Evolutionary conservation across 805 yeast genomes (phyloP).

Genomic region (Lachancea nothofagi): DNA sequence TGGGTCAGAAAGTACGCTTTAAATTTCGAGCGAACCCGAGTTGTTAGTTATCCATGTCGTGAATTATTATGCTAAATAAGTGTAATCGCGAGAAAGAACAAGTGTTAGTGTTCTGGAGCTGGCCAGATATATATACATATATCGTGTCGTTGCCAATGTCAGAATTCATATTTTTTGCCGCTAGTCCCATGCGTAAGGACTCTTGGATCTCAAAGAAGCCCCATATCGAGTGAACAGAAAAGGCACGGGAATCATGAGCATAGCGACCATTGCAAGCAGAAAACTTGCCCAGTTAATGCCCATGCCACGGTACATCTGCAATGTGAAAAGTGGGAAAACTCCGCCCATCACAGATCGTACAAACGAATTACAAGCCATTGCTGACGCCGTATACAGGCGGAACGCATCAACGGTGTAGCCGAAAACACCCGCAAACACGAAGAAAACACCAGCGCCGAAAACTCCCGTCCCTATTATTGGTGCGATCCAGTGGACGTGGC

Average conservation of each 20-base stretch:
- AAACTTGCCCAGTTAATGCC: slow-evolving; percentile 57
- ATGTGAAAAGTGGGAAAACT: slow-evolving; percentile 51
- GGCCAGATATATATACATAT: too few species aligned
- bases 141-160: too few species aligned
- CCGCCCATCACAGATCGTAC: slow-evolving; percentile 52
- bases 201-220: slow-evolving; percentile 38
- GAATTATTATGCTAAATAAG: too few species aligned
- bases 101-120: too few species aligned
- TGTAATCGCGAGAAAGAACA: too few species aligned
- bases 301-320: slow-evolving; percentile 49
- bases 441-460: slow-evolving; percentile 63
- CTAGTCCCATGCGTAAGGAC: slow-evolving; percentile 42
- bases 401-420: slow-evolving; percentile 63
- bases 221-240: slow-evolving; percentile 49
- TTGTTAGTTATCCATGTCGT: not conserved
- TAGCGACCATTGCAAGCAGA: slow-evolving; percentile 45
- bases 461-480: slow-evolving; percentile 69
- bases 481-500: slow-evolving; percentile 63
- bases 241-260: slow-evolving; percentile 50
- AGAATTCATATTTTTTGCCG: not conserved
- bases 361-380: slow-evolving; percentile 46
- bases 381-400: slow-evolving; percentile 47
- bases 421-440: slow-evolving; percentile 61
- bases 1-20: too few species aligned
- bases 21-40: not conserved